Evolutionary conservation across 345 rosid species (phyloP).

Genomic region (Salix koriyanagi): DNA sequence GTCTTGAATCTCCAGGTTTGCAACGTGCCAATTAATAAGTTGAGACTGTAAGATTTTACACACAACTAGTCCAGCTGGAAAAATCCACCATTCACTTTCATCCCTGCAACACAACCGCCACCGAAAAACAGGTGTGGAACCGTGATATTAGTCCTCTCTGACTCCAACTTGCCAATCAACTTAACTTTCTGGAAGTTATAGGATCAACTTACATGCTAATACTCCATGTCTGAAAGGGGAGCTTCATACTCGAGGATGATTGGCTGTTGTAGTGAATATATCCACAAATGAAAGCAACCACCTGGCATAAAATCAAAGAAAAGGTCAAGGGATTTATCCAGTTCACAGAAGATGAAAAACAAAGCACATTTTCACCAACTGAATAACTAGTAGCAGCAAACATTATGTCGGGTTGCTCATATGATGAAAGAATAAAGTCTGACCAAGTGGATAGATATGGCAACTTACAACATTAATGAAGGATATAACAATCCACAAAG

Average conservation of each 20-base stretch:
- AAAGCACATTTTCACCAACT: background rate
- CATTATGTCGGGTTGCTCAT: background rate
- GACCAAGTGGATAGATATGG: background rate
- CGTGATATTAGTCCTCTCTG: background rate
- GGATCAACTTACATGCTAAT: conserved; percentile 78
- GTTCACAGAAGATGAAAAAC: background rate
- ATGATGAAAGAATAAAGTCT: background rate
- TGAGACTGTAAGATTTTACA: conserved; percentile 90
- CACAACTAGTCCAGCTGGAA: conserved; percentile 82
- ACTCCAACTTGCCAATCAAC: background rate
- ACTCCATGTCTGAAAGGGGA: conserved; percentile 91
- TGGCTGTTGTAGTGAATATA: conserved; percentile 66
- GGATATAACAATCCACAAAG: conserved; percentile 89
- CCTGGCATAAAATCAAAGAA: conserved; percentile 39
- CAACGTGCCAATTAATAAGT: conserved; percentile 91
- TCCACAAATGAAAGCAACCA: conserved; percentile 87
- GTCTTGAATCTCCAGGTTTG: conserved; percentile 97
- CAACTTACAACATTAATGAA: conserved; percentile 83
- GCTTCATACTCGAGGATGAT: conserved; percentile 56
- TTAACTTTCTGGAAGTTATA: background rate
- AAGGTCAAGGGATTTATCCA: background rate
- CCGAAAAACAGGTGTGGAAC: background rate
- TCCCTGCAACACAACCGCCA: conserved; percentile 61
- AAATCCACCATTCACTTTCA: conserved; percentile 99
- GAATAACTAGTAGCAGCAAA: background rate